phyloP scores from a whole-genome alignment of 179 eudicot genomes.

The Silene vulgaris region DNA sequence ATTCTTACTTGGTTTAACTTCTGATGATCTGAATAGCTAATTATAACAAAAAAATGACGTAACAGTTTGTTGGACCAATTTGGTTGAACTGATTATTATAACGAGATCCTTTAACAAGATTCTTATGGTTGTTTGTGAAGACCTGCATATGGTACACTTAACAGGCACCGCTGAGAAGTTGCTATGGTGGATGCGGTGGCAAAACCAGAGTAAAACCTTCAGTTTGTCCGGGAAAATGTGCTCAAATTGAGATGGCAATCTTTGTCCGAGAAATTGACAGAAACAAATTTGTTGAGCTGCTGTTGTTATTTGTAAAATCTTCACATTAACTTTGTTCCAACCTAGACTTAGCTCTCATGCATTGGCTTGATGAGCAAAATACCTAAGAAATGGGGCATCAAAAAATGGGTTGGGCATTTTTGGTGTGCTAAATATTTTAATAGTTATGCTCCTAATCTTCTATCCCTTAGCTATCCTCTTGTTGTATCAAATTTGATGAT shows the following conservation, averaged over 20 bases:
- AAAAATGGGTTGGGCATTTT: neutral
- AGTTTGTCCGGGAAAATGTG: neutral
- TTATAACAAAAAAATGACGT: neutral
- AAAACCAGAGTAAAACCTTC: neutral
- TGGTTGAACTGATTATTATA: slow-evolving; percentile 1
- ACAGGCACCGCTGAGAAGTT: slow-evolving; percentile 2
- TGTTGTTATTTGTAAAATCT: too few species aligned
- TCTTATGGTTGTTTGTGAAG: neutral
- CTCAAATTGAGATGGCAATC: too few species aligned
- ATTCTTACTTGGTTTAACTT: slow-evolving; percentile 1
- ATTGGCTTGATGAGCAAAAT: slow-evolving; percentile 3
- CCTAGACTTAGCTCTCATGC: too few species aligned
- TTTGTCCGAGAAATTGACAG: too few species aligned
- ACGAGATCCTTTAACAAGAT: neutral
- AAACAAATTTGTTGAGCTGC: too few species aligned
- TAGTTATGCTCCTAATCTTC: neutral
- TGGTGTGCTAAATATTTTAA: neutral
- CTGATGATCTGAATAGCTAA: neutral
- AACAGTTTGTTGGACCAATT: neutral
- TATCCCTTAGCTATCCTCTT: neutral
- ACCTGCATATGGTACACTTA: neutral
- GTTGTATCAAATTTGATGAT: neutral
- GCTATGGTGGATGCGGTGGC: neutral
- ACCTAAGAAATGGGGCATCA: neutral
- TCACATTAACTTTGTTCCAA: too few species aligned